Base-by-base conservation (phyloP, 2,329 filamentous ascomycete genomes). In the Claviceps sp. region DNA sequence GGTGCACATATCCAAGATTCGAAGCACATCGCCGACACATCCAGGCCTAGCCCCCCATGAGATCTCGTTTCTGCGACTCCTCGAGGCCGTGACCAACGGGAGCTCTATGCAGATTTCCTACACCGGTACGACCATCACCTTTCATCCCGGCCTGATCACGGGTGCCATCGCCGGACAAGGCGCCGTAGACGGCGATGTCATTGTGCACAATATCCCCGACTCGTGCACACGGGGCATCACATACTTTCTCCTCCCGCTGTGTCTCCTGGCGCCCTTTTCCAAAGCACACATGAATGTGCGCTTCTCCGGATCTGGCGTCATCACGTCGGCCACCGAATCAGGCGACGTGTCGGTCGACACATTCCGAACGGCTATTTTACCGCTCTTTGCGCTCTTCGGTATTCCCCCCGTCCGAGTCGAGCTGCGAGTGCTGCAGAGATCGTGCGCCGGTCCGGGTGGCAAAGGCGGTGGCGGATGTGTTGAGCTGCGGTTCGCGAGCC, bases 51-150 rank as follows among this genome's bases (percentile, higher is more conserved):
- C 88, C 51, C 84, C 88, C 48, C 86, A 95, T 72, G 93, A 98
- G 71, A 84, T 97, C 62, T 97, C 93, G 47, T 91, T 98, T 68
- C 79, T 98, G 37, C 90, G 93, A 53, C 85, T 98, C 18, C 83
- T 98, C 63, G 93, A 97, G 68, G 79, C 88, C 59, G 78, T 98
- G 61, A 98, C 93, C 63, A 98, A 98, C 74, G 93, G 93, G 70
- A 87, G 86, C 53, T 83, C 86, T 52, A 88, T 97, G 71, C 90
- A 96, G 63, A 95, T 98, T 60, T 95, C 89, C 11, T 93, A 95
- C 71, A 96, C 89, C 1, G 93, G 93, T 64, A 97, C 93, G 0
- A 90, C 88, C 1, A 79, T 98, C 52, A 84, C 90, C 40, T 98
- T 94, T 71, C 85, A 87, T 58, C 93, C 93, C 0, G 93, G 93